Evolutionary conservation across 1,284 basidiomycete species (phyloP), one percentile per base, ranked within the genome.

Genomic region (Lignosus rhinocerotis): DNA sequence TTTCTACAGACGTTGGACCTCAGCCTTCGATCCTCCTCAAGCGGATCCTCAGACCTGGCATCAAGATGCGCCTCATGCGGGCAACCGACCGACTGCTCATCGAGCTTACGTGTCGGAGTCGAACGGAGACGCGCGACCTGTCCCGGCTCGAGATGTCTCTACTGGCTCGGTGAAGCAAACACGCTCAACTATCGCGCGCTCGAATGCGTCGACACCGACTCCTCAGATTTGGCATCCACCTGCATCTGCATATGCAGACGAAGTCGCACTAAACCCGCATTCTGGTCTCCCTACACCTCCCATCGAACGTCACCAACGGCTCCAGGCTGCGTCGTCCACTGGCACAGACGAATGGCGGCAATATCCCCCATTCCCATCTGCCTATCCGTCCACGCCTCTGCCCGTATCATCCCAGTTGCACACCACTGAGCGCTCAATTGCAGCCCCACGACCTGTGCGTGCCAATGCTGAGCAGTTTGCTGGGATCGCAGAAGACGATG

Each of bases 361-460:
- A 55, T 83, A 82, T 54, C 79, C 80, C n/a, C 71, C 80, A 14
- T 81, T 83, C 51, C 81, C 80, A 31, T 75, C 81, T 16, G 81
- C 81, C 45, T 83, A 83, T 56, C 70, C 69, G 11, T 54, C 67
- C 3, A 70, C 67, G 0, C 67, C 67, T 4, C 52, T 65, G 2
- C 56, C 63, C 31, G 51, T 51, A n/a, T 53, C 64, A 7, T 57
- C 62, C 3, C 48, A 42, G n/a, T 36, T 66, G 10, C 60, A 60
- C 6, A 46, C 55, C 58, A 59, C 56, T 39, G 57, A 38, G 39
- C 53, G 41, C 25, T 34, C 59, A 21, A 61, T 62, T 60, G 62
- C 65, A 55, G 60, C 65, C n/a, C 61, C 65, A 6, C 56, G 58
- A 25, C 66, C 65, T 3, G 53, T 64, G 30, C 60, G 66, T 12